These are phyloP conservation scores for Ganoderma meredithae DNA, from an alignment of 1,284 basidiomycete genomes.

Conservation along the genomic window DNA sequence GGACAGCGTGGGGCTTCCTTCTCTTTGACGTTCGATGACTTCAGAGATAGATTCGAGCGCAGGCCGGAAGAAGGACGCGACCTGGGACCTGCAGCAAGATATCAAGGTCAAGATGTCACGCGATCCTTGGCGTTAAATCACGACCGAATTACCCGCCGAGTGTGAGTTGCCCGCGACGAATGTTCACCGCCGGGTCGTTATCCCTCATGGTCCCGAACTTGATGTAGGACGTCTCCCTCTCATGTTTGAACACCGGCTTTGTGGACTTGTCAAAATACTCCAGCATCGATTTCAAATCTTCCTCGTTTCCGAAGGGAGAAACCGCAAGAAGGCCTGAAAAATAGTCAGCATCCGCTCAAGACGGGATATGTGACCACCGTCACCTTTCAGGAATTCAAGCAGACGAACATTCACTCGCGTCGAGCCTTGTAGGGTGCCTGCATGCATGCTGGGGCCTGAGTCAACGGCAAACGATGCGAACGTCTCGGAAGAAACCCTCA, in stretches of 20 bases:
- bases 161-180: conserved; percentile 50
- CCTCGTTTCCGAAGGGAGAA: conserved; percentile 45
- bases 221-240: conserved; percentile 46
- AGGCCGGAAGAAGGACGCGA: conserved; percentile 51
- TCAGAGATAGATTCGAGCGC: conserved; percentile 44
- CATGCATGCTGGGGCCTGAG: too few species aligned
- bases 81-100: conserved; percentile 36
- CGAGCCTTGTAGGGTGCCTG: conserved; percentile 40
- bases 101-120: background rate
- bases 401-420: conserved; percentile 41
- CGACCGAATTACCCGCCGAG: conserved; percentile 44
- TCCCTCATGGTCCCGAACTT: conserved; percentile 49
- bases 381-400: conserved; percentile 41
- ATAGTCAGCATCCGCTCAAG: background rate
- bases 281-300: conserved; percentile 47
- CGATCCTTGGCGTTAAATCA: background rate
- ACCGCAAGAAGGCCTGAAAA: conserved; percentile 42
- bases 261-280: conserved; percentile 49
- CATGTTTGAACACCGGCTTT: conserved; percentile 49
- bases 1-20: background rate
- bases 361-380: background rate
- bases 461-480: background rate
- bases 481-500: conserved; percentile 36
- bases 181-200: conserved; percentile 45
- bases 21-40: conserved; percentile 43